Evolutionary conservation across 441 rosid species (phyloP).

Genomic region (Croton setiger): DNA sequence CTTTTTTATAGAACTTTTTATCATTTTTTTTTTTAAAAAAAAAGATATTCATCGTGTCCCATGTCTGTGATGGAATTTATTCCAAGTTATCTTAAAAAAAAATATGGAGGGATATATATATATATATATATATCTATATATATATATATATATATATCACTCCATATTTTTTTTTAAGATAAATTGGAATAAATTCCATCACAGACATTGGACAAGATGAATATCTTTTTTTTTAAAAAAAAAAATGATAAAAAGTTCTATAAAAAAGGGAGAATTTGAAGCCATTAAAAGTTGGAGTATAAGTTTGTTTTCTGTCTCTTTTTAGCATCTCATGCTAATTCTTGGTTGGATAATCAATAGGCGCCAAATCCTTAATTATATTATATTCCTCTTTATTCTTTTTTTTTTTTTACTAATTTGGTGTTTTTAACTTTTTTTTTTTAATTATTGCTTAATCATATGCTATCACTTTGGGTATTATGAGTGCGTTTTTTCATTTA

Average conservation of each 20-base stretch:
- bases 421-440: too few relatives aligned
- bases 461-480: too few relatives aligned
- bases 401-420: too few relatives aligned
- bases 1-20: neutral
- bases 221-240: constrained; percentile 19
- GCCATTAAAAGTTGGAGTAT: constrained; percentile 14
- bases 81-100: constrained; percentile 24
- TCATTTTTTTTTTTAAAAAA: neutral
- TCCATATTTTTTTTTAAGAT: constrained; percentile 8
- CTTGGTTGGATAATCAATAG: neutral
- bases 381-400: too few relatives aligned
- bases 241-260: too few relatives aligned
- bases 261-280: constrained; percentile 4
- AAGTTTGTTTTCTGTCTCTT: constrained; percentile 4
- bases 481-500: too few relatives aligned
- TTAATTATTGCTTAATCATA: too few relatives aligned
- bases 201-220: constrained; percentile 27
- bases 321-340: constrained; percentile 5
- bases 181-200: constrained; percentile 35
- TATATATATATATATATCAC: too few relatives aligned
- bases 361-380: too few relatives aligned
- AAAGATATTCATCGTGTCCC: constrained; percentile 33
- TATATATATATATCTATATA: too few relatives aligned
- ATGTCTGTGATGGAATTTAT: constrained; percentile 27
- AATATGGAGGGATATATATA: too few relatives aligned